These are phyloP conservation scores for Mychonastes homosphaera DNA, from an alignment of 139 green algal genomes.

Conservation along the genomic window DNA sequence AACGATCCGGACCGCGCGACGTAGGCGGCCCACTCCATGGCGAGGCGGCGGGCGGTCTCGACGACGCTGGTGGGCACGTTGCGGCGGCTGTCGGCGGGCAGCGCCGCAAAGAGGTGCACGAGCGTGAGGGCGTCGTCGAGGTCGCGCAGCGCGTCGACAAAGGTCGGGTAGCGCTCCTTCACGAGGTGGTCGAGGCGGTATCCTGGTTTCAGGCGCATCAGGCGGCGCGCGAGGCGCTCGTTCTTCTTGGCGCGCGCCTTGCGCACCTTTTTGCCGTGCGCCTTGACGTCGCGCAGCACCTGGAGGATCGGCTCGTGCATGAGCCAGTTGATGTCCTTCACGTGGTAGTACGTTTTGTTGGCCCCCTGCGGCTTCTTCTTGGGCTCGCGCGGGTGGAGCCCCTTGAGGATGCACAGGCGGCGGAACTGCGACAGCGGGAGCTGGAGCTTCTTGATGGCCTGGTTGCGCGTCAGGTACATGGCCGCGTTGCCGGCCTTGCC, in stretches of 20 bases:
- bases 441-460: conserved; percentile 92
- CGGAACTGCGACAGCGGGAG: conserved; percentile 91
- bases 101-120: conserved; percentile 89
- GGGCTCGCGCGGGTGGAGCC: conserved; percentile 93
- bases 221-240: conserved; percentile 43
- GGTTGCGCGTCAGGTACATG: conserved; percentile 89
- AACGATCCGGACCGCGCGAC: conserved; percentile 71
- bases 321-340: conserved; percentile 95
- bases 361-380: conserved; percentile 88
- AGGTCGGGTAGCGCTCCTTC: conserved; percentile 92
- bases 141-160: conserved; percentile 94
- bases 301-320: conserved; percentile 77
- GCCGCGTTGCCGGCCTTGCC: conserved; percentile 55
- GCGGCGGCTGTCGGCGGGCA: conserved; percentile 62
- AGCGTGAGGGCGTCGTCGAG: conserved; percentile 94
- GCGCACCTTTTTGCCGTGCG: conserved; percentile 60
- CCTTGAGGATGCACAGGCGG: conserved; percentile 97
- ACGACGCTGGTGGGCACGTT: conserved; percentile 30
- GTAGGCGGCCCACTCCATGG: conserved; percentile 92
- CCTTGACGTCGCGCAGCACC: conserved; percentile 36
- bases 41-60: conserved; percentile 46
- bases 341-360: conserved; percentile 98
- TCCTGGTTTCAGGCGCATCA: conserved; percentile 32
- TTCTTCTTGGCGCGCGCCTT: conserved; percentile 74
- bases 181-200: conserved; percentile 93